Conservation (phyloP, 495 filamentous ascomycete genomes). For the Penicillium cosmopolitanum region DNA sequence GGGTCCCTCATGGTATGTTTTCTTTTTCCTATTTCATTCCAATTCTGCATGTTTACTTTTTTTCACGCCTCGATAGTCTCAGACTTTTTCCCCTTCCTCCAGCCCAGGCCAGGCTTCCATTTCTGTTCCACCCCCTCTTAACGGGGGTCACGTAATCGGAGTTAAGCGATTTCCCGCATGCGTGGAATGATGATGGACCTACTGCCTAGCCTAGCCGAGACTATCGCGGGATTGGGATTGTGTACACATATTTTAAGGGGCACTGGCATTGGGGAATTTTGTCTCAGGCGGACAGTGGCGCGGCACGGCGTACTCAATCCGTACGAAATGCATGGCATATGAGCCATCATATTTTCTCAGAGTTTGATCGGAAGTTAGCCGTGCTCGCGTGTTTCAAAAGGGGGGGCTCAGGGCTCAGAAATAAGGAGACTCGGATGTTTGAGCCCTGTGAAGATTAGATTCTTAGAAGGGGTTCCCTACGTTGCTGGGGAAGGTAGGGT, state of each 20-base stretch:
- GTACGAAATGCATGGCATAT: slow-evolving; percentile 27
- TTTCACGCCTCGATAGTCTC: background rate
- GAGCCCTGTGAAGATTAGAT: background rate
- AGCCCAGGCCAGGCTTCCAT: background rate
- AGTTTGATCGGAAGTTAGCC: background rate
- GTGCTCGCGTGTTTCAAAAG: slow-evolving; percentile 5
- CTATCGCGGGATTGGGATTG: slow-evolving; percentile 2
- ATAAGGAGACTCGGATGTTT: background rate
- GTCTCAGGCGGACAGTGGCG: slow-evolving; percentile 18
- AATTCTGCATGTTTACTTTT: slow-evolving; percentile 2
- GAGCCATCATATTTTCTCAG: slow-evolving; percentile 29
- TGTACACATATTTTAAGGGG: slow-evolving; percentile 24
- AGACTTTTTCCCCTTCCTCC: background rate
- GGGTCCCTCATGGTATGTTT: background rate
- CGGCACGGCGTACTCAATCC: background rate
- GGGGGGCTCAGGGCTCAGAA: background rate
- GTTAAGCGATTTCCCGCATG: slow-evolving; percentile 8
- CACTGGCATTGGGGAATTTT: slow-evolving; percentile 13
- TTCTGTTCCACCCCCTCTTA: background rate
- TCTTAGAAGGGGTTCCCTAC: background rate
- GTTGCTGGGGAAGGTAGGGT: no score
- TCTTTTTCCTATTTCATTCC: background rate
- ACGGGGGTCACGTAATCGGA: background rate
- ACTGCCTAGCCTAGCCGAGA: no score
- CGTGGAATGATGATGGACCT: slow-evolving; percentile 23